Percentiles rank a stretch among this genome's conserved stretches.
These are phyloP conservation scores for Pisolithus tinctorius DNA, from an alignment of 768 basidiomycete genomes.

Conservation along the genomic window DNA sequence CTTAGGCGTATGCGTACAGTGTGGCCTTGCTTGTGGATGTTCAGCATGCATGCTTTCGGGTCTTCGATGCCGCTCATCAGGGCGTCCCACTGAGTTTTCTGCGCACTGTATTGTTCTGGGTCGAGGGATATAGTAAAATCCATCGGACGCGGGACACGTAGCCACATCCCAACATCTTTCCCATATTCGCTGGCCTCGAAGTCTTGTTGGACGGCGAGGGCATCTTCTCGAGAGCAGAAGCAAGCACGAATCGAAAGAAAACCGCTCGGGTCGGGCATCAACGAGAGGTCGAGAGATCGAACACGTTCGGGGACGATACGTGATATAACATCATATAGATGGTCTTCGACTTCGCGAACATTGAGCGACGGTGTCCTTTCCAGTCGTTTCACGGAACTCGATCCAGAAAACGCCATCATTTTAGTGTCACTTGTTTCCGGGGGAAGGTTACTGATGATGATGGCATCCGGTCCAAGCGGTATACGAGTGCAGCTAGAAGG, in stretches of 20 bases:
- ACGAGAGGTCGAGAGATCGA: conserved; percentile 10
- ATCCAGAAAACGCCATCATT: conserved; percentile 27
- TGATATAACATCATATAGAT: conserved; percentile 21
- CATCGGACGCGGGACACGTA: conserved; percentile 42
- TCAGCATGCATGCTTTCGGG: conserved; percentile 30
- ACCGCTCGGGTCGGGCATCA: conserved; percentile 23
- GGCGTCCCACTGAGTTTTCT: conserved; percentile 43
- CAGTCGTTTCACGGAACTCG: conserved; percentile 19
- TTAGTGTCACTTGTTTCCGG: conserved; percentile 14
- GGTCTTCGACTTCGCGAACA: conserved; percentile 12
- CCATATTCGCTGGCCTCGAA: conserved; percentile 31
- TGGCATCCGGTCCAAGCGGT: conserved; percentile 25
- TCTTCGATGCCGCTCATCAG: conserved; percentile 32
- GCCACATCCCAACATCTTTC: conserved; percentile 26
- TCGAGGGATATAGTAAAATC: conserved; percentile 46
- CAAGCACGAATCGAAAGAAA: conserved; percentile 32
- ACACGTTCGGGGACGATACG: conserved; percentile 11
- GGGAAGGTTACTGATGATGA: conserved; percentile 41
- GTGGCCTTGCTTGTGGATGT: conserved; percentile 19
- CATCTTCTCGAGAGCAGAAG: conserved; percentile 45
- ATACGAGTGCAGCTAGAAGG: conserved; percentile 26
- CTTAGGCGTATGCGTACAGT: conserved; percentile 36
- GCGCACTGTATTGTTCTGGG: conserved; percentile 42
- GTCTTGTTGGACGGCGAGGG: conserved; percentile 31
- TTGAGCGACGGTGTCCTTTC: conserved; percentile 14